These are phyloP conservation scores for Bruguiera sexangula DNA, from an alignment of 345 rosid genomes.

Conservation along the genomic window DNA sequence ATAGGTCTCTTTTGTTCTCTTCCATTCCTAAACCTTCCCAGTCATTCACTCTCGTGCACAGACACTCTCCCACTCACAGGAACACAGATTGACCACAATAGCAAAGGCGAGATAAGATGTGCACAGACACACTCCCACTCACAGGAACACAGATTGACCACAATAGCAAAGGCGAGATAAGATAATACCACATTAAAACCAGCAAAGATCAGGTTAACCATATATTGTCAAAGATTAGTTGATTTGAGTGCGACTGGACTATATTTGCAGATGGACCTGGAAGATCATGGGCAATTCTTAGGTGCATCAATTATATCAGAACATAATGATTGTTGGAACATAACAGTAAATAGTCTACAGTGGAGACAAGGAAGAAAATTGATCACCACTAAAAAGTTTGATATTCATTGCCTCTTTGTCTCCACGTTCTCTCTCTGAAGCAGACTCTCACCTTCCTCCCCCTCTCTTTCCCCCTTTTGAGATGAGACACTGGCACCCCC, in stretches of 20 bases:
- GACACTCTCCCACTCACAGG: background rate
- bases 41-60: background rate
- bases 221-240: background rate
- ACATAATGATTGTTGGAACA: no score
- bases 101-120: background rate
- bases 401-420: no score
- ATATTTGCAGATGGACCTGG: background rate
- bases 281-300: background rate
- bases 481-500: no score
- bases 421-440: no score
- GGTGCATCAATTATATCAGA: background rate
- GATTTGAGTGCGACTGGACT: background rate
- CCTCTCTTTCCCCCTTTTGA: no score
- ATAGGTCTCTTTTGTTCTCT: constrained; percentile 50
- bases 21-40: background rate
- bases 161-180: background rate
- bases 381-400: no score
- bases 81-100: background rate
- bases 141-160: background rate
- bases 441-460: no score
- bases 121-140: background rate
- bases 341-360: background rate
- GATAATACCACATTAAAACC: background rate
- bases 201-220: background rate
- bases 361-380: background rate